Base-by-base conservation (phyloP, 768 basidiomycete species). In the Pleurotus salmoneostramineus region DNA sequence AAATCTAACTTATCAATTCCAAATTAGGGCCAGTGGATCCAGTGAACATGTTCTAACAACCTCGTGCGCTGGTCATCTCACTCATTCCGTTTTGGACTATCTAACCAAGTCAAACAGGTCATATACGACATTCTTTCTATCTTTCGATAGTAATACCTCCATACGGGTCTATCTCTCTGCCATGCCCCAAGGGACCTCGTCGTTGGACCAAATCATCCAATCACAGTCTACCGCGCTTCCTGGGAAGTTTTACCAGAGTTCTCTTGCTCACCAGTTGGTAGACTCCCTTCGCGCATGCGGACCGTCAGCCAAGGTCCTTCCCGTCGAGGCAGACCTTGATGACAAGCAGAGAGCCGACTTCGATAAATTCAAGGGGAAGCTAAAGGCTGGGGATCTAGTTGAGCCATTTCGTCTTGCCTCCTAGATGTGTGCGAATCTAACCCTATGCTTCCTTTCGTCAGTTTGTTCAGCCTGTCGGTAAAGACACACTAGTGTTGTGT, bases 221-320 rank as follows among this genome's bases (percentile, higher is more conserved):
- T 74, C 71, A 11, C 47, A 60, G 64, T 64, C 42, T 10, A 76
- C 66, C 35, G 77, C 75, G 14, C 76, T 78, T 6, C 78, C 85
- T 1, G 88, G 85, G 15, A 79, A 84, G 62, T 89, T 90, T 63
- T 89, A 87, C 64, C 69, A 69, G 40, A 67, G 71, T 33, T 65
- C 77, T 33, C 69, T 78, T 58, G 83, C 83, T 2, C 65, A 75
- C 35, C 66, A 72, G n/a, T 68, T 89, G 54, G 71, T 86, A n/a
- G 71, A 77, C 56, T 75, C 84, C 5, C 64, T 89, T 33, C 77
- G 78, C 45, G 74, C 79, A 11, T 74, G 73, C 5, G 82, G 83
- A 4, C 72, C 80, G 0, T 77, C 76, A 35, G 84, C 83, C 2
- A 72, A 76, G 56, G 76, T 82, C 31, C 64, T 69, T 32, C 67